Evolutionary conservation across 176 grass and related monocot species (phyloP), one percentile per base, ranked within the genome.

Genomic region (Panicum miliaceum): DNA sequence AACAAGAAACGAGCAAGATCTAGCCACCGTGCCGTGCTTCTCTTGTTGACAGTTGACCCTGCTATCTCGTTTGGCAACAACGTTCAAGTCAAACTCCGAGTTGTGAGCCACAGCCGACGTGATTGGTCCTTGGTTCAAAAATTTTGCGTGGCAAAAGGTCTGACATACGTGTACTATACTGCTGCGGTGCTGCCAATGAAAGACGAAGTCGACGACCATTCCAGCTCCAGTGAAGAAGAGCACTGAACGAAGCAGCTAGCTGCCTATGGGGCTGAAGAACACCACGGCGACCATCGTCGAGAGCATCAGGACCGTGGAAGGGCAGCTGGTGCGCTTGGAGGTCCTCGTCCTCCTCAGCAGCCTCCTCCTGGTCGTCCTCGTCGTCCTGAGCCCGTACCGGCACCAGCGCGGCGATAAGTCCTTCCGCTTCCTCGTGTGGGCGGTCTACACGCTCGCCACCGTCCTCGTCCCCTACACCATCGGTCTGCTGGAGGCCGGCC

Each of bases 391-490:
- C 83, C 27, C 36, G 8, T 23, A 13, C 37, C 64, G 74, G 6
- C 84, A 68, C 52, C 41, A 4, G 75, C 29, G 54, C 53, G 56
- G 53, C 65, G 25, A 71, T 5, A 77, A 60, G 0, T 40, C 47
- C 53, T 86, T 79, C 65, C 75, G 66, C 41, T 12, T 86, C 32
- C 22, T 62, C 38, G 43, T 71, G 29, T 78, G 83, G 74, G 27
- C 38, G 27, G 51, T 32, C 29, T 32, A 32, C 29, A 32, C 29
- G 29, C 29, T 32, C 29, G 29, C 29, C 29, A 32, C 29, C 29
- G 29, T 32, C 29, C 29, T 32, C 29, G 29, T 32, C 29, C 50
- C 48, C 18, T 85, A 85, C 83, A 85, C 63, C 50, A 69, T 85
- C 12, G 62, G 83, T 0, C 38, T 77, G 4, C 63, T 85, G 18